Evolutionary conservation across 495 filamentous ascomycete genomes (phyloP).

Genomic region (Talaromyces adpressus): DNA sequence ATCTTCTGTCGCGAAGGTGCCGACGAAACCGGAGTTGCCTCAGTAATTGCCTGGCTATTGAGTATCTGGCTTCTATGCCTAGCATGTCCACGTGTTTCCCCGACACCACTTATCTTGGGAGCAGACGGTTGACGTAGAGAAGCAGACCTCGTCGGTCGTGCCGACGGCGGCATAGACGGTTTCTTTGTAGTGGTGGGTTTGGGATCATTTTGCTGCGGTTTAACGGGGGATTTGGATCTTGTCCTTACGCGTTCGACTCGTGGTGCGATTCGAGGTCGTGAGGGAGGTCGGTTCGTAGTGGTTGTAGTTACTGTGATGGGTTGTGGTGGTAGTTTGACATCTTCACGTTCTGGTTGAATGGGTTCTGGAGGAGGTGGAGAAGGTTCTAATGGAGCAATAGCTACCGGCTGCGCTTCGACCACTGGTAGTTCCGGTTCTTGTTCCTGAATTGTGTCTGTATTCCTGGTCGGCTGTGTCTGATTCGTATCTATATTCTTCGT

Average conservation of each 20-base stretch:
- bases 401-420: neutral
- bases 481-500: neutral
- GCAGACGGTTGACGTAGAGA: constrained; percentile 33
- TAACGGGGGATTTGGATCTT: constrained; percentile 26
- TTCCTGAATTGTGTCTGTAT: neutral
- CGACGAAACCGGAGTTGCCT: neutral
- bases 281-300: neutral
- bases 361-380: neutral
- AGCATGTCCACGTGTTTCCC: constrained; percentile 20
- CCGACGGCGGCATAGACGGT: constrained; percentile 30
- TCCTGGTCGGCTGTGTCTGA: neutral
- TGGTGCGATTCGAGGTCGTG: constrained; percentile 10
- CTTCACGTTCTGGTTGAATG: neutral
- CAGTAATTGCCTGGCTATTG: neutral
- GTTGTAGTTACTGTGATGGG: neutral
- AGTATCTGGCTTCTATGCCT: constrained; percentile 34
- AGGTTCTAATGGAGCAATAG: neutral
- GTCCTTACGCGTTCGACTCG: constrained; percentile 12
- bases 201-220: constrained; percentile 12
- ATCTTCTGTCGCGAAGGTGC: constrained; percentile 5
- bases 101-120: constrained; percentile 11
- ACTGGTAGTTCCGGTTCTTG: neutral
- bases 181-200: constrained; percentile 27
- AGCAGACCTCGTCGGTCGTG: constrained; percentile 29
- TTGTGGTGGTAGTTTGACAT: neutral